Percentiles rank a stretch among this genome's conserved stretches.
Conservation (phyloP, 805 yeast genomes). For the Saturnispora gosingensis region DNA sequence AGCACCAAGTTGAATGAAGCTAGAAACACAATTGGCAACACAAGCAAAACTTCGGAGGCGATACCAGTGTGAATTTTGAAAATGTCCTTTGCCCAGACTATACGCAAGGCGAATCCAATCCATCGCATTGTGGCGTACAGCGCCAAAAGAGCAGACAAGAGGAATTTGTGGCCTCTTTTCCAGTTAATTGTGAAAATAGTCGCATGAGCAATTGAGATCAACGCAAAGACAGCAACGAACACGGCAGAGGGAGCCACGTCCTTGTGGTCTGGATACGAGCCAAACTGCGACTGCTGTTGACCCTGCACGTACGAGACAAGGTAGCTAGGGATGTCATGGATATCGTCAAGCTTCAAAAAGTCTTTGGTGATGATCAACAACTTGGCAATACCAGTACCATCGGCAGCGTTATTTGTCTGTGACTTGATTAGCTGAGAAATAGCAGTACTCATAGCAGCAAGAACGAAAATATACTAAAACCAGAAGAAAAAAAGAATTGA, state of each 20-base stretch:
- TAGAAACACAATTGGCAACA: constrained; percentile 49
- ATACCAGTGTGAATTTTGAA: constrained; percentile 41
- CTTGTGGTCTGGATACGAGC: constrained; percentile 44
- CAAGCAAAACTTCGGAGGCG: constrained; percentile 45
- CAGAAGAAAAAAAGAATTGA: neutral
- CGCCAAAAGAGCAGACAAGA: constrained; percentile 42
- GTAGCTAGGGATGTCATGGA: constrained; percentile 30
- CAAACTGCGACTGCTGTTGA: constrained; percentile 46
- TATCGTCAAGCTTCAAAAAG: constrained; percentile 12
- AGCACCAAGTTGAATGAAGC: constrained; percentile 53
- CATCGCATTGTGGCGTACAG: constrained; percentile 44
- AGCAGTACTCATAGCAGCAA: constrained; percentile 11
- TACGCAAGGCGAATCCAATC: constrained; percentile 51
- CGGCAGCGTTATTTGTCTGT: constrained; percentile 35
- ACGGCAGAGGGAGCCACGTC: constrained; percentile 57
- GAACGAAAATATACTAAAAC: too few relatives aligned
- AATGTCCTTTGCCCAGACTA: constrained; percentile 49
- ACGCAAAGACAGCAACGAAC: constrained; percentile 42
- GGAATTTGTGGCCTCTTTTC: constrained; percentile 52
- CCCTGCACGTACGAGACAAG: constrained; percentile 31
- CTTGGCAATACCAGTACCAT: constrained; percentile 39
- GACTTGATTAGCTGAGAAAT: constrained; percentile 16
- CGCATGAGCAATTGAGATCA: constrained; percentile 40
- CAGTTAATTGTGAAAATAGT: constrained; percentile 39
- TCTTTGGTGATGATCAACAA: constrained; percentile 27